Percentiles rank a stretch among this genome's conserved stretches.
Evolutionary conservation across 805 yeast species (phyloP).

Genomic region (Cephaloascus fragrans): DNA sequence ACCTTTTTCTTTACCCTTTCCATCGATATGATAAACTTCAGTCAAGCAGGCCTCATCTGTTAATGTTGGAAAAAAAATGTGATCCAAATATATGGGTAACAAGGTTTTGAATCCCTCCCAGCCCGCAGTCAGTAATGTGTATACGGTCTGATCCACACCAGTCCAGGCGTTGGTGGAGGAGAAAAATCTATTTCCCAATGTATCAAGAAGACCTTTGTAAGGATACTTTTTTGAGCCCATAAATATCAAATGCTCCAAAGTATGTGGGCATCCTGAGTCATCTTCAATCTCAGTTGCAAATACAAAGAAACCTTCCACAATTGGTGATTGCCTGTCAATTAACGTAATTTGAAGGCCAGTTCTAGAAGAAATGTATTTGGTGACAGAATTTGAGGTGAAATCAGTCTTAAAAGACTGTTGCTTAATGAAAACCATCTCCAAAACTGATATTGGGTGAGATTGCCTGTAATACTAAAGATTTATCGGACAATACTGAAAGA

Average conservation of each 20-base stretch:
- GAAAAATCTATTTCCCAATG: constrained; percentile 73
- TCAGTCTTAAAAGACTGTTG: constrained; percentile 47
- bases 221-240: constrained; percentile 91
- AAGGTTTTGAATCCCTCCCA: constrained; percentile 87
- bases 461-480: too few species aligned
- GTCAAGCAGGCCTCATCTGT: constrained; percentile 88
- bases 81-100: constrained; percentile 86
- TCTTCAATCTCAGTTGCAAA: constrained; percentile 87
- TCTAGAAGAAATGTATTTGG: constrained; percentile 68
- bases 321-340: constrained; percentile 73
- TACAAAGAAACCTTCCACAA: constrained; percentile 89
- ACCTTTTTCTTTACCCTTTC: constrained; percentile 84
- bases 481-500: too few species aligned
- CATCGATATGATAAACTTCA: constrained; percentile 93
- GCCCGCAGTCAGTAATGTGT: constrained; percentile 86
- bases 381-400: constrained; percentile 63
- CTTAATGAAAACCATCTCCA: too few species aligned
- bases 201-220: constrained; percentile 84
- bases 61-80: constrained; percentile 72
- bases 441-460: too few species aligned
- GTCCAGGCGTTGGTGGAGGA: constrained; percentile 97
- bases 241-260: constrained; percentile 87
- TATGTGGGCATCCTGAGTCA: constrained; percentile 92
- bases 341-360: constrained; percentile 80
- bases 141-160: constrained; percentile 89